Percentiles rank a stretch among this genome's conserved stretches.
Conservation (phyloP, 1,284 basidiomycete species). For the Volvariella surrecta region DNA sequence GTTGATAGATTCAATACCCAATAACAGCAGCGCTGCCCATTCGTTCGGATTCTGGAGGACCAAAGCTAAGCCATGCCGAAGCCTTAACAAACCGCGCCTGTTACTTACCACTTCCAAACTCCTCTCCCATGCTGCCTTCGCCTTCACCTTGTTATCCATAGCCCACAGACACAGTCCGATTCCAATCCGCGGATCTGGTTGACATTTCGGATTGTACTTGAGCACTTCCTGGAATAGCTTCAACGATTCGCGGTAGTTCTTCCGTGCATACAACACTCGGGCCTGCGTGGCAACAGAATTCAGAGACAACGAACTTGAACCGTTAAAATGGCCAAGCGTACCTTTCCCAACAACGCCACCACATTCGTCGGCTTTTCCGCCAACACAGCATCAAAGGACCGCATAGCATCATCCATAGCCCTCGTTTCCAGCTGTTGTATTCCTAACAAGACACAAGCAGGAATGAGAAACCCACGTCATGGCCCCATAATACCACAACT, state of each 20-base stretch:
- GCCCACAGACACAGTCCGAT: slow-evolving; percentile 90
- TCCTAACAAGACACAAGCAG: slow-evolving; percentile 32
- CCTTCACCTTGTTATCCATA: slow-evolving; percentile 71
- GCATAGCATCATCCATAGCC: slow-evolving; percentile 70
- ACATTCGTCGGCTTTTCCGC: slow-evolving; percentile 74
- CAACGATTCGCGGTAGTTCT: slow-evolving; percentile 72
- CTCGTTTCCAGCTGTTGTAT: slow-evolving; percentile 77
- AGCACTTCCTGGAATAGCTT: slow-evolving; percentile 82
- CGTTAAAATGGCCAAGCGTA: slow-evolving; percentile 18
- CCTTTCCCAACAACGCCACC: slow-evolving; percentile 74
- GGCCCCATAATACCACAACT: slow-evolving; percentile 12
- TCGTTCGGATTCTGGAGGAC: slow-evolving; percentile 58
- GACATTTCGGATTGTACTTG: slow-evolving; percentile 63
- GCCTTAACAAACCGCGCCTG: too few species aligned
- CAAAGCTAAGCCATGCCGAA: slow-evolving; percentile 4
- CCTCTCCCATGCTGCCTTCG: slow-evolving; percentile 82
- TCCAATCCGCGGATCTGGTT: slow-evolving; percentile 88
- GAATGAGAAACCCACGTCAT: background rate
- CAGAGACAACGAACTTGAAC: too few species aligned
- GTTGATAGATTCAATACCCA: slow-evolving; percentile 82
- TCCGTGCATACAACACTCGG: slow-evolving; percentile 72
- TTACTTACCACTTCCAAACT: slow-evolving; percentile 72
- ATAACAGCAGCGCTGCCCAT: slow-evolving; percentile 69
- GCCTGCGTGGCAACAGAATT: too few species aligned
- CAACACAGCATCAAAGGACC: slow-evolving; percentile 79